phyloP scores from a whole-genome alignment of 164 flowering plant species.

The Dillenia suffruticosa region DNA sequence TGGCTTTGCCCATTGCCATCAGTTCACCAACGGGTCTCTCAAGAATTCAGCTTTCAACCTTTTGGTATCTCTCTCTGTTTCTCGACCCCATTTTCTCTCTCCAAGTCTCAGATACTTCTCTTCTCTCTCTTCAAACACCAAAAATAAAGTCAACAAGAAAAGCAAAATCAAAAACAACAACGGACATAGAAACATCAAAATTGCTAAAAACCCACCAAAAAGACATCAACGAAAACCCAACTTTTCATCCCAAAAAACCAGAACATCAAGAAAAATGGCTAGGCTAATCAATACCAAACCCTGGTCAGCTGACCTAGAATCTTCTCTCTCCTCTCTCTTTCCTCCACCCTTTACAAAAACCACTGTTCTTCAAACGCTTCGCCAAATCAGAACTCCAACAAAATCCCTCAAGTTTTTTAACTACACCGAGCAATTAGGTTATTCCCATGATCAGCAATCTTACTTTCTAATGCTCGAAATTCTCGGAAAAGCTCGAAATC shows the following conservation, averaged over 20 bases:
- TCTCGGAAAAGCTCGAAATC: slow-evolving; percentile 36
- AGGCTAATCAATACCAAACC: slow-evolving; percentile 26
- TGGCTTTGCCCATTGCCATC: too few relatives aligned
- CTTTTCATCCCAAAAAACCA: slow-evolving; percentile 18
- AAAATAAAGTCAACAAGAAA: too few relatives aligned
- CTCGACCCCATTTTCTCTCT: too few relatives aligned
- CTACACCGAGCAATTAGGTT: slow-evolving; percentile 28
- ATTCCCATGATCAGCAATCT: slow-evolving; percentile 33
- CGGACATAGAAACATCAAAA: too few relatives aligned
- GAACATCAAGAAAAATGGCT: slow-evolving; percentile 22
- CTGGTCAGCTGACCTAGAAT: slow-evolving; percentile 34
- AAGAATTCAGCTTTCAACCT: too few relatives aligned
- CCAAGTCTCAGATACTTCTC: too few relatives aligned
- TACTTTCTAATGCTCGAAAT: slow-evolving; percentile 42
- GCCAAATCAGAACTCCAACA: slow-evolving; percentile 30
- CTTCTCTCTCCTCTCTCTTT: slow-evolving; percentile 31
- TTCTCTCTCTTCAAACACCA: too few relatives aligned
- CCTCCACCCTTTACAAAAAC: slow-evolving; percentile 35
- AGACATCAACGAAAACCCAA: too few relatives aligned
- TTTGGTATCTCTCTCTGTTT: too few relatives aligned
- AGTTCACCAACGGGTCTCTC: too few relatives aligned
- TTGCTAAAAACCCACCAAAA: too few relatives aligned
- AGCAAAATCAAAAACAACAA: too few relatives aligned
- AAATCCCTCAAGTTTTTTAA: slow-evolving; percentile 47
- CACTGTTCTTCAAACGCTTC: slow-evolving; percentile 40